Conservation (phyloP, 441 rosid species). For the Kokia cookei region DNA sequence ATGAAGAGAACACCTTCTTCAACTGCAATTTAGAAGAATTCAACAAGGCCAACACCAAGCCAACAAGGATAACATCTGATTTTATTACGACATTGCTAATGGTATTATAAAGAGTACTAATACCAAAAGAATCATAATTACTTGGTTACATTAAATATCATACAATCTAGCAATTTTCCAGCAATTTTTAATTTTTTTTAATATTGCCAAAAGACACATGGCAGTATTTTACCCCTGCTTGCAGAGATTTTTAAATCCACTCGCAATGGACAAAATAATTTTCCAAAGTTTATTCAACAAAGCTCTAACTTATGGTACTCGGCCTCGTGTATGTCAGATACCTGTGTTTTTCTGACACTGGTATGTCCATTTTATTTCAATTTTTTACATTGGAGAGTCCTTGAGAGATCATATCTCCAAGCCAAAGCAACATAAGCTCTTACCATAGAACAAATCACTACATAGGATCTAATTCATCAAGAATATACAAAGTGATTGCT, state of each 20-base stretch:
- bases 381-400: neutral
- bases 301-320: neutral
- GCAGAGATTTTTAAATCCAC: too few species aligned
- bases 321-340: neutral
- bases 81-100: neutral
- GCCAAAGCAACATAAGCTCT: neutral
- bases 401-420: neutral
- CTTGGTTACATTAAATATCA: neutral
- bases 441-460: neutral
- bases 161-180: neutral
- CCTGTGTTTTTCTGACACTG: neutral
- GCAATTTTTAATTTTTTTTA: neutral
- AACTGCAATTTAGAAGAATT: constrained; percentile 38
- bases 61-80: neutral
- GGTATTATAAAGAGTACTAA: neutral
- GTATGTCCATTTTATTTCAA: neutral
- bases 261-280: too few species aligned
- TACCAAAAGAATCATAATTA: neutral
- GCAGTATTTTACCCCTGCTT: too few species aligned
- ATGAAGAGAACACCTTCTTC: constrained; percentile 60
- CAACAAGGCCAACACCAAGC: neutral
- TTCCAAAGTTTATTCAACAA: neutral
- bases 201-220: too few species aligned
- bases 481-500: neutral
- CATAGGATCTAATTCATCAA: neutral